Base-by-base conservation (phyloP, 768 basidiomycete species). In the Pleurotus ostreatus region DNA sequence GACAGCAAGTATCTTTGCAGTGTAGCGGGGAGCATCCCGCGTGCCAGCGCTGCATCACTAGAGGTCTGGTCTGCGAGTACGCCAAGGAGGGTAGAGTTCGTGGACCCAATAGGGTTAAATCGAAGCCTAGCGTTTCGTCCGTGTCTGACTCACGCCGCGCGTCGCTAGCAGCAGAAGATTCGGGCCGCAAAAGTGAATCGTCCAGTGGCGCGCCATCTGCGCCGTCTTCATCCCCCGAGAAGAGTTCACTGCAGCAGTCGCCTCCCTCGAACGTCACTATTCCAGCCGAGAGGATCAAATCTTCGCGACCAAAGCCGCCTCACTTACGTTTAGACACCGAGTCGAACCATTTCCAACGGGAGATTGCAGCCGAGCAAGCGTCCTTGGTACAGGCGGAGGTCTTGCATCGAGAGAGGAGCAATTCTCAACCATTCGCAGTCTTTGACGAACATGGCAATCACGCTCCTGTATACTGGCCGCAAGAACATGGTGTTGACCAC, bases 11-110 rank as follows among this genome's bases (percentile, higher is more conserved):
- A 56, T 46, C 46, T n/a, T 16, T 48, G 13, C 30, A 89, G 85
- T 90, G 88, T 67, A 84, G 81, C 59, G 87, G 88, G 40, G 84
- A 87, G 37, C 83, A 84, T 53, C 86, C 88, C 0, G 67, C 79
- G 0, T 91, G 88, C 66, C 77, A 82, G 61, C 82, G 89, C 9
- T 90, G 88, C 66, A 65, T 77, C 5, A 70, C 68, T 2, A 74
- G 85, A 4, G 82, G 85, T 0, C 71, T 89, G 39, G 59, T 70
- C 2, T 90, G 88, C 68, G 79, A 83, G 46, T 90, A 91, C 62
- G 81, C 83, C 0, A 77, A 82, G 48, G 86, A 88, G 70, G 81
- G 85, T 2, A 74, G 83, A 45, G 78, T 84, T 46, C 75, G 82
- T 2, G 85, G 86, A 0, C 79, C 83, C 22, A 85, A 84, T 66